Base-by-base conservation (phyloP, 2,329 filamentous ascomycete genomes). In the Monosporascus sp. region DNA sequence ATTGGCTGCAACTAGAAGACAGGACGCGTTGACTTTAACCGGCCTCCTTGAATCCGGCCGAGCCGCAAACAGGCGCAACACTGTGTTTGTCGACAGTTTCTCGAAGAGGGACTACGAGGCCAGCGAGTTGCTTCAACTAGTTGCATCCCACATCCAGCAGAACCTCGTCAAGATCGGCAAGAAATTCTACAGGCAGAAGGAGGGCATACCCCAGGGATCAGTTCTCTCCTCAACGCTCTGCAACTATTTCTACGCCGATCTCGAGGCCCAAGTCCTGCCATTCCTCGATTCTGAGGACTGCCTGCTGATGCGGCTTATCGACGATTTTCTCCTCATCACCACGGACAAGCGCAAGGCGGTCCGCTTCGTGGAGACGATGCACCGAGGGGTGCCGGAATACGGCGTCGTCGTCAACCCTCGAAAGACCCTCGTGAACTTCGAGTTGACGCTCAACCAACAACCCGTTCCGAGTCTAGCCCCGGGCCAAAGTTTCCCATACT, bases 201-300 rank as follows among this genome's bases (percentile, higher is more conserved):
- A 80, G 22, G 94, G 94, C 15, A 97, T 99, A 39, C 92, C 94
- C 0, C 94, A 99, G 69, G 94, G 94, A 7, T 97, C 92, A 0
- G 81, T 97, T 1, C 68, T 99, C 5, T 97, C 92, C 0, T 89
- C 87, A 44, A 77, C 91, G 41, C 77, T 99, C 5, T 97, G 94
- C 76, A 97, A 91, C 71, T 93, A 96, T 71, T 97, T 97, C 70
- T 99, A 99, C 66, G 92, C 89, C 6, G 85, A 94, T 57, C 80
- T 97, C 1, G 94, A 99, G 69, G 72, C 72, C 7, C 77, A 84
- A 25, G 74, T 86, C 15, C 75, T 97, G 2, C 66, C 65, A 0
- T 97, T 97, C 65, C 71, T 94, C 2, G 62, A 76, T 17, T 64
- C 72, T 0, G 66, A 72, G 5, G 74, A 86, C 36, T 86, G 81